Evolutionary conservation across 1,284 basidiomycete species (phyloP), one percentile per base, ranked within the genome.

Genomic region (Amylostereum chailletii): DNA sequence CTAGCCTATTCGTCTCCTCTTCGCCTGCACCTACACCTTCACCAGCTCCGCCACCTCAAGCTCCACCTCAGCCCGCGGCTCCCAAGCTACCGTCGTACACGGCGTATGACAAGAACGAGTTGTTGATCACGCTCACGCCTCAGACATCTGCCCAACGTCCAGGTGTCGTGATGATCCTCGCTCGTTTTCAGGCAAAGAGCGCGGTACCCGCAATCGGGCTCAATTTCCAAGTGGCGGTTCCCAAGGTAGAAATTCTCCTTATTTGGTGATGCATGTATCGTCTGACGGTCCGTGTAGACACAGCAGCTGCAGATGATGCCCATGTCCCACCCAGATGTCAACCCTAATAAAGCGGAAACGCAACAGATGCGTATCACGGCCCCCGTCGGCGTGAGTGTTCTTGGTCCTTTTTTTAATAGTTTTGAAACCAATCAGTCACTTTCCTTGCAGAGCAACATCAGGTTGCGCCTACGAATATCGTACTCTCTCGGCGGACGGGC

Each of bases 291-390:
- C 42, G 49, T 42, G 3, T 60, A 96, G 93, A 93, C 93, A 0
- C 95, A 98, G 71, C 94, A 97, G 64, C 67, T 99, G 51, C 94
- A 98, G 65, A 99, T 99, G 95, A 78, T 94, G 52, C 91, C 95
- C 4, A 98, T 99, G 84, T 94, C 92, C 5, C 94, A 86, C 65
- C 70, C 86, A 7, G 83, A 82, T 48, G 75, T 99, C 29, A 70
- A 67, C 10, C 86, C 92, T 0, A 93, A 92, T 1, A 69, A 80
- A 6, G 79, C 80, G 19, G 95, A 97, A 68, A 96, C 93, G 11
- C 96, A 99, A 65, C 92, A 95, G 61, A 86, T 99, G 85, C 79
- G 94, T 7, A 83, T 99, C 32, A 77, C 93, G 47, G 92, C 90
- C 5, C 92, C 92, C 5, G 76, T 77, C 3, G 93, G 92, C 31